Base-by-base conservation (phyloP, 2,329 filamentous ascomycete species). In the Xylariaceae sp. region DNA sequence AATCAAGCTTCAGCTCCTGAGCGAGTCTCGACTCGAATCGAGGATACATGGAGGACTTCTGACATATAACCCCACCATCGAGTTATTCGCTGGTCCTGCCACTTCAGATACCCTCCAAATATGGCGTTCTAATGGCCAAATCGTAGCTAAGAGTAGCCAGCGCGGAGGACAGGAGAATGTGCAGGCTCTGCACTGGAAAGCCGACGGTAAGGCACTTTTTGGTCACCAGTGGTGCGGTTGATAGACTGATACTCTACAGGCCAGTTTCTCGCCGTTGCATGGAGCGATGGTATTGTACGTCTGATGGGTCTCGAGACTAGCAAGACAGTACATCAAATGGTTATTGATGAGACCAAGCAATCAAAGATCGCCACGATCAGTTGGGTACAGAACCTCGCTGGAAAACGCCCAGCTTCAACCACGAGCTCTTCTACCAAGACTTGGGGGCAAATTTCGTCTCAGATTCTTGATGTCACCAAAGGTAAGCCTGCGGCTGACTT, bases 41-140 rank as follows among this genome's bases (percentile, higher is more conserved):
- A 73, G 74, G 20, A 73, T 81, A 19, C 73, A 78, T 29, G 68
- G 73, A 27, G 70, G 74, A 37, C 76, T 85, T 40, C 73, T 92
- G 25, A 76, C 83, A 21, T 88, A 86, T 66, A 95, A 89, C 65
- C 88, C 91, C 14, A 85, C 83, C 7, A 87, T 95, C 71, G 88
- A 96, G 67, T 75, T 97, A 37, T 75, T 86, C n/a, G 83, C 85
- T 5, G 75, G 90, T 11, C 86, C 86, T 11, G 79, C 76, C n/a
- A 74, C 76, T 14, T 79, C 82, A 49, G 81, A 81, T 39, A 81
- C 82, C 40, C 71, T 96, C 16, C 76, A 85, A 54, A 82, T 95
- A 35, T 91, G 86, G 66, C 79, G 92, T 39, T 77, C 91, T 14
- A 88, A 86, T 49, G 85, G 85, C 1, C 88, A 96, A 54, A 56